Percentiles rank a stretch among this genome's conserved stretches.
Conservation (phyloP, 148 eudicot species). For the Polygonum maritimum region DNA sequence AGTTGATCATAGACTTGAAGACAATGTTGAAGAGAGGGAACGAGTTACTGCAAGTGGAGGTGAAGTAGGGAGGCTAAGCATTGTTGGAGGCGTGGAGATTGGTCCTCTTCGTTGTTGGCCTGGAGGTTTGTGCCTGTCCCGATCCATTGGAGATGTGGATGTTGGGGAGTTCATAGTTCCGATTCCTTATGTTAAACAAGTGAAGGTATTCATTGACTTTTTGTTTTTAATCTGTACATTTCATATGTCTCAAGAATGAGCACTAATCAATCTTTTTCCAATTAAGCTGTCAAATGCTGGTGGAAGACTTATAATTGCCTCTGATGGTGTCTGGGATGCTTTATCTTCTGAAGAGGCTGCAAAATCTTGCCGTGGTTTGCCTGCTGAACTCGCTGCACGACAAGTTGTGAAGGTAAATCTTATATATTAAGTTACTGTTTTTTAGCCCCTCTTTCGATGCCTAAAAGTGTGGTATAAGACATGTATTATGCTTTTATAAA, state of each 20-base stretch:
- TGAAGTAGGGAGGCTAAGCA: slow-evolving; percentile 81
- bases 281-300: slow-evolving; percentile 60
- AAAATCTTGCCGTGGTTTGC: slow-evolving; percentile 76
- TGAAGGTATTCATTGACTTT: slow-evolving; percentile 39
- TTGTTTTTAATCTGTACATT: background rate
- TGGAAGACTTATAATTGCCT: slow-evolving; percentile 85
- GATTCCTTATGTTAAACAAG: slow-evolving; percentile 83
- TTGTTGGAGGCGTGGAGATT: slow-evolving; percentile 65
- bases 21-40: slow-evolving; percentile 71
- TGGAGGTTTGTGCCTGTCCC: slow-evolving; percentile 91
- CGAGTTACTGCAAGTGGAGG: slow-evolving; percentile 86
- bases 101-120: slow-evolving; percentile 98
- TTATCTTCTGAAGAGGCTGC: slow-evolving; percentile 72
- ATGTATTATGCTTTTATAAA: no score
- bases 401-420: slow-evolving; percentile 68
- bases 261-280: background rate
- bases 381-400: slow-evolving; percentile 85
- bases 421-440: background rate
- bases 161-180: slow-evolving; percentile 90
- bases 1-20: slow-evolving; percentile 89
- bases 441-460: background rate
- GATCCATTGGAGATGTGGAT: slow-evolving; percentile 85
- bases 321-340: slow-evolving; percentile 96
- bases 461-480: no score
- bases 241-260: background rate